Percentiles rank a stretch among this genome's conserved stretches.
Evolutionary conservation across 345 rosid genomes (phyloP).

Genomic region (Brassica rapa): DNA sequence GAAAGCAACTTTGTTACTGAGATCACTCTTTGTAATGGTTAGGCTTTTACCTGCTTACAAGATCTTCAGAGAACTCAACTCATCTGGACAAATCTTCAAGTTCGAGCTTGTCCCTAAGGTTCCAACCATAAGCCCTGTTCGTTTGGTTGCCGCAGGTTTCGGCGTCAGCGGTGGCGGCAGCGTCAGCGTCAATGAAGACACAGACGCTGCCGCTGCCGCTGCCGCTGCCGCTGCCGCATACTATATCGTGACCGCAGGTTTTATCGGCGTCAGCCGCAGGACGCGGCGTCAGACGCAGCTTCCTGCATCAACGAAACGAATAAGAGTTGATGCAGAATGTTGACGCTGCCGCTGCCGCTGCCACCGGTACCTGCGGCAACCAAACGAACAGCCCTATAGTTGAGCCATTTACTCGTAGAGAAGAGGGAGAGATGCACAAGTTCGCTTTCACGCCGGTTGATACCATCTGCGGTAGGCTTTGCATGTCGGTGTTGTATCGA

Average conservation of each 20-base stretch:
- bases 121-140: slow-evolving; percentile 47
- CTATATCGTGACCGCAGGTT: too few species aligned
- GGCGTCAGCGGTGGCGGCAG: too few species aligned
- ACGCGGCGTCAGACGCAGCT: too few species aligned
- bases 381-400: background rate
- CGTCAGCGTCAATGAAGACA: too few species aligned
- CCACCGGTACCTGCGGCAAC: too few species aligned
- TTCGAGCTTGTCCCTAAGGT: slow-evolving; percentile 74
- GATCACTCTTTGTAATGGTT: slow-evolving; percentile 79
- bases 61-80: slow-evolving; percentile 74
- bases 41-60: slow-evolving; percentile 92
- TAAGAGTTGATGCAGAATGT: too few species aligned
- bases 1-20: slow-evolving; percentile 76
- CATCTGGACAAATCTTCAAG: slow-evolving; percentile 60
- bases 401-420: slow-evolving; percentile 81
- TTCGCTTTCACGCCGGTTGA: slow-evolving; percentile 86
- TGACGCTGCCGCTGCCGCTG: too few species aligned
- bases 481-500: slow-evolving; percentile 72
- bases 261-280: too few species aligned
- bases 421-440: slow-evolving; percentile 83
- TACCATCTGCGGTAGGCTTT: slow-evolving; percentile 78
- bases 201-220: too few species aligned
- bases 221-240: too few species aligned
- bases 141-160: too few species aligned
- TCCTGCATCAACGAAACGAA: too few species aligned